A percentile compares a stretch with the other conserved stretches of the same genome.
These are phyloP conservation scores for Lyophyllum decastes DNA, from an alignment of 768 basidiomycete genomes.

Conservation along the genomic window DNA sequence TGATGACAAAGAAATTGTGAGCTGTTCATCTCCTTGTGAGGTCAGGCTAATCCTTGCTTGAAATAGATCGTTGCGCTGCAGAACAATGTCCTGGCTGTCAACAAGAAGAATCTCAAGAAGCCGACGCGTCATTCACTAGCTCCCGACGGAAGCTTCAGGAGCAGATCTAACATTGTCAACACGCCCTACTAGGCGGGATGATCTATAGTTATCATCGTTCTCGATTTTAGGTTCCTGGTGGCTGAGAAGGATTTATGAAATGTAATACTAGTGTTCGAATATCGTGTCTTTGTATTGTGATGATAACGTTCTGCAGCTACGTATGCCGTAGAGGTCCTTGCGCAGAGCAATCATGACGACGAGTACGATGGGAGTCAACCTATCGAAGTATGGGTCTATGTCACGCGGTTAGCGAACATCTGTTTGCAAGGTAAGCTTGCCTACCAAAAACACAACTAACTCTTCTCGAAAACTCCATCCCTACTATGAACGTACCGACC, in stretches of 20 bases:
- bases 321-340: not conserved
- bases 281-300: constrained; percentile 12
- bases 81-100: constrained; percentile 90
- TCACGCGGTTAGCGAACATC: not conserved
- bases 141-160: constrained; percentile 40
- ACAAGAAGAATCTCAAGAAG: constrained; percentile 89
- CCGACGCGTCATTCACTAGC: constrained; percentile 77
- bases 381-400: not conserved
- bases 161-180: constrained; percentile 70
- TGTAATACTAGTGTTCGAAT: constrained; percentile 15
- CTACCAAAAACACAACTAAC: constrained; percentile 3
- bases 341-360: not conserved
- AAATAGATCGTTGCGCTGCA: constrained; percentile 88
- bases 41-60: constrained; percentile 12
- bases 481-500: constrained; percentile 71
- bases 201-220: constrained; percentile 5
- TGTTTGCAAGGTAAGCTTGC: not conserved
- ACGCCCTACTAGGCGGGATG: constrained; percentile 47
- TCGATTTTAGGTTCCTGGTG: constrained; percentile 1
- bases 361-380: not conserved
- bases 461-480: constrained; percentile 42
- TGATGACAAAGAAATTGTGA: constrained; percentile 90
- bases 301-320: constrained; percentile 5
- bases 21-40: constrained; percentile 3
- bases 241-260: constrained; percentile 8